A percentile compares a stretch with the other conserved stretches of the same genome.
These are phyloP conservation scores for Agastache rugosa DNA, from an alignment of 257 asterid genomes.

Conservation along the genomic window DNA sequence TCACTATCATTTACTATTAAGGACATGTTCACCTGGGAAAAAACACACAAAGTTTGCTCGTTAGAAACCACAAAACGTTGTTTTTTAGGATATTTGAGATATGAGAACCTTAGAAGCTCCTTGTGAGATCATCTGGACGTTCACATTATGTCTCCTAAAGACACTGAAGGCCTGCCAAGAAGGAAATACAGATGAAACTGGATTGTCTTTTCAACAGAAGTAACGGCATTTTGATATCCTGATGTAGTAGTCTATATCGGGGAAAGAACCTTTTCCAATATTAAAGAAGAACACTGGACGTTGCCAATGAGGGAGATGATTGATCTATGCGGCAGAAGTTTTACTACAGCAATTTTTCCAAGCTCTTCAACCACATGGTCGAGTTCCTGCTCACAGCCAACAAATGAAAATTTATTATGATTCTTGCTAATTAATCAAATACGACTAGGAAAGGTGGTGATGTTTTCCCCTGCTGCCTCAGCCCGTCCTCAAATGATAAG, in stretches of 20 bases:
- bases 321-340: constrained; percentile 68
- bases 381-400: constrained; percentile 54
- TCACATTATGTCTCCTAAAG: constrained; percentile 53
- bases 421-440: not conserved
- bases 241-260: not conserved
- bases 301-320: constrained; percentile 81
- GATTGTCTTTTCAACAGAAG: not conserved
- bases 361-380: constrained; percentile 76
- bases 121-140: constrained; percentile 93
- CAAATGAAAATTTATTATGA: not conserved
- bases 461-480: too few species aligned
- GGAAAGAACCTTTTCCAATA: constrained; percentile 62
- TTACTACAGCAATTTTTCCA: constrained; percentile 72
- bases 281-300: constrained; percentile 66
- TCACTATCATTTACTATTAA: constrained; percentile 81
- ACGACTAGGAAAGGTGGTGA: too few species aligned
- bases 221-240: not conserved
- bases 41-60: not conserved
- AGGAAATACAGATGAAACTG: not conserved
- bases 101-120: constrained; percentile 74
- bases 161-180: constrained; percentile 69
- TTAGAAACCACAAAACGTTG: not conserved
- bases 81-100: not conserved
- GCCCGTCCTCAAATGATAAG: too few species aligned
- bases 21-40: constrained; percentile 65